Conservation (phyloP, 306 rosid species). For the Castanopsis chinensis region DNA sequence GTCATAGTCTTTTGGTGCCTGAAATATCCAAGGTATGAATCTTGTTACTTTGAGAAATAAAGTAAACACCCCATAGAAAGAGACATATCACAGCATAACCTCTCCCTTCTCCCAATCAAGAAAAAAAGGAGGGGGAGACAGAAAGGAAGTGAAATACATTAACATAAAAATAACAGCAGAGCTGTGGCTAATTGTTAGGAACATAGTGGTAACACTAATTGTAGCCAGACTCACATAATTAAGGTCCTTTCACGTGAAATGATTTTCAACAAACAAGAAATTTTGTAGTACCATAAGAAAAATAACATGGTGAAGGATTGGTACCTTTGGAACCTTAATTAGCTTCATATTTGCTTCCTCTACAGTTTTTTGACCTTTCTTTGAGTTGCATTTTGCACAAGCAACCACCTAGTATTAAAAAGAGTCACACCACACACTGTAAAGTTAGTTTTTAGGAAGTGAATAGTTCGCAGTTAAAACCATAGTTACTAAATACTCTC, state of each 20-base stretch:
- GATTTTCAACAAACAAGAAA: constrained; percentile 14
- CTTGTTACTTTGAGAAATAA: constrained; percentile 1
- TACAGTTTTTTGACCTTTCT: constrained; percentile 72
- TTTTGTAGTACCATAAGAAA: neutral
- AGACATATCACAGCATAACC: neutral
- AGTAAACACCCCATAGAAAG: constrained; percentile 1
- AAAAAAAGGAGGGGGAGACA: neutral
- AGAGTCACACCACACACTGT: constrained; percentile 8
- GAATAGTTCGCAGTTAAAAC: neutral
- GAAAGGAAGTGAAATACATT: neutral
- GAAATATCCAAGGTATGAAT: constrained; percentile 27
- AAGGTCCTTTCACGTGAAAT: neutral
- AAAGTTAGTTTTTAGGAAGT: constrained; percentile 6
- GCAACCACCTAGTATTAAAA: constrained; percentile 69
- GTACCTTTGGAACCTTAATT: constrained; percentile 75
- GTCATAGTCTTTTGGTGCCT: constrained; percentile 92
- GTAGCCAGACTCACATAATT: neutral
- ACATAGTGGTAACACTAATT: too few species aligned
- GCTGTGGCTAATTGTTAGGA: too few species aligned
- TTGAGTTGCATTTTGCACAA: constrained; percentile 82
- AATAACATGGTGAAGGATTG: constrained; percentile 4
- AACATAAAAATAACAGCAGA: neutral
- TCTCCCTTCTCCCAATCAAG: too few species aligned
- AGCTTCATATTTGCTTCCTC: constrained; percentile 94
- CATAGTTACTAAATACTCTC: neutral